Evolutionary conservation across 1,284 basidiomycete genomes (phyloP), one percentile per base, ranked within the genome.

Genomic region (Golubevia sp.): DNA sequence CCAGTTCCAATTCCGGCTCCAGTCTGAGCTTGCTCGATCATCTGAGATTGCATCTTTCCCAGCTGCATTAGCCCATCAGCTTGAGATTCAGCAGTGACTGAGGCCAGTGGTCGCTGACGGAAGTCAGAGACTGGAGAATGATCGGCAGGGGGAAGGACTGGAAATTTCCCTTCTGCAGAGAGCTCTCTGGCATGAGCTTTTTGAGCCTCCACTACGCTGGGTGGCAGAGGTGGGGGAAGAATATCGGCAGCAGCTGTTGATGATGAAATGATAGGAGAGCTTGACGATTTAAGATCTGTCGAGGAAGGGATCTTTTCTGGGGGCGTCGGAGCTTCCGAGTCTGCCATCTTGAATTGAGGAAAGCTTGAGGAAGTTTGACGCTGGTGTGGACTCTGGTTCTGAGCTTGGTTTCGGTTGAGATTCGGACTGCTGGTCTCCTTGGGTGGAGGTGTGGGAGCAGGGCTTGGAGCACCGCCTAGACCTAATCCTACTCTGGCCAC

Each of bases 81-180:
- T 44, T 72, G 70, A 13, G 63, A 62, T 3, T 66, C 67, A 2
- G 73, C 68, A 34, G 61, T 63, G 55, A 75, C 66, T 51, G 68
- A 50, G 34, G 68, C 74, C 8, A 77, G 57, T 0, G 74, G 74
- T 61, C 63, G 68, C 54, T 62, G 64, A 55, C 74, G 72, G 59
- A 69, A 75, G 59, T 77, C 74, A 2, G 73, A 69, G 38, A 77
- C 73, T 4, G 74, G 74, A 49, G 48, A 61, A 18, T 67, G 70
- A 34, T 63, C 66, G 7, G 66, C 54, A n/a, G 64, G 61, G 2
- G 61, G 61, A 24, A 68, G 61, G 26, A 66, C 51, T 2, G 62
- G 25, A 1, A 55, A 34, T 34, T 34, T 34, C 30, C 30, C 30
- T 5, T 34, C 55, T 2, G 64, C 55, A 7, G 62, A 20, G 2